Conservation (phyloP, 148 eudicot species). For the Limonium bicolor region DNA sequence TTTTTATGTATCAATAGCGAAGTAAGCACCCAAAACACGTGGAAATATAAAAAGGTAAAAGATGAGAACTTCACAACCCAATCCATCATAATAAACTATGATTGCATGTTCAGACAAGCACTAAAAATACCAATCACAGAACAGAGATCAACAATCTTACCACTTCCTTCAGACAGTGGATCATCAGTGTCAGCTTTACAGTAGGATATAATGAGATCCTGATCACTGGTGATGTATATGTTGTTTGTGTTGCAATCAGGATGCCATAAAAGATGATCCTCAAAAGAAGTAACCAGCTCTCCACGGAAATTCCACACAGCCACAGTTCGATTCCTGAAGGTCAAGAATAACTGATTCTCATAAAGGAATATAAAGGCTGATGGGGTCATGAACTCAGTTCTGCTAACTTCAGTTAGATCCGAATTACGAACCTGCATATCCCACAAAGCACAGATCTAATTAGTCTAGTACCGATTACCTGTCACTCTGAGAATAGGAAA, state of each 20-base stretch:
- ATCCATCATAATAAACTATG: too few relatives aligned
- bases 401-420: slow-evolving; percentile 81
- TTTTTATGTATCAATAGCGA: too few relatives aligned
- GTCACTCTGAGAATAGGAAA: not conserved
- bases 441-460: not conserved
- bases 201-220: slow-evolving; percentile 94
- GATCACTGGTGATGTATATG: slow-evolving; percentile 91
- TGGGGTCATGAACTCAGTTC: slow-evolving; percentile 89
- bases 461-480: not conserved
- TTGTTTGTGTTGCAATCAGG: slow-evolving; percentile 98
- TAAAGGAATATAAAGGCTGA: slow-evolving; percentile 94
- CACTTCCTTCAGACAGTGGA: slow-evolving; percentile 52
- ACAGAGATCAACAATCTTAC: too few relatives aligned
- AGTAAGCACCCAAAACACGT: too few relatives aligned
- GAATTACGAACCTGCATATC: slow-evolving; percentile 57
- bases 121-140: too few relatives aligned
- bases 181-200: slow-evolving; percentile 91
- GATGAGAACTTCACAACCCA: too few relatives aligned
- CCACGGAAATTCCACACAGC: slow-evolving; percentile 99
- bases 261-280: slow-evolving; percentile 97
- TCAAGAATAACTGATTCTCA: slow-evolving; percentile 86
- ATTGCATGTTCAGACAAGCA: too few relatives aligned
- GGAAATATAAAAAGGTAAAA: too few relatives aligned
- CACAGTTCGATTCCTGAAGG: slow-evolving; percentile 79
- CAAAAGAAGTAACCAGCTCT: slow-evolving; percentile 93